Conservation (phyloP, 1,139 yeast species). For the Magnusiomyces clavatus region DNA sequence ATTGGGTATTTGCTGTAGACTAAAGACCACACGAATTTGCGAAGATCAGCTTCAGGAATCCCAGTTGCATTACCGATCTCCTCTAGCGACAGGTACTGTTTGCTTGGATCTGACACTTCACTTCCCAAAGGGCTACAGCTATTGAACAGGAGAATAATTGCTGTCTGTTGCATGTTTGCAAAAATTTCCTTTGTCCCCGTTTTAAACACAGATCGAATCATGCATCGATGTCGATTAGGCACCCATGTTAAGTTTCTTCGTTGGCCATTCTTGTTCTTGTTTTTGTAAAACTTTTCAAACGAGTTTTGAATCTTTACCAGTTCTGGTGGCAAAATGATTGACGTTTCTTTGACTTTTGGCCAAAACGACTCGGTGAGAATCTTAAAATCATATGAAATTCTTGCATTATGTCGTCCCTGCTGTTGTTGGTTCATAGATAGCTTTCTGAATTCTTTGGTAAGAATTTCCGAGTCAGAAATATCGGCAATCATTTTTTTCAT, state of each 20-base stretch:
- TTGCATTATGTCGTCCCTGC: slow-evolving; percentile 12
- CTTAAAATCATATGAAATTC: slow-evolving; percentile 23
- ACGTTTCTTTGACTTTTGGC: slow-evolving; percentile 30
- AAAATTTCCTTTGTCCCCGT: slow-evolving; percentile 29
- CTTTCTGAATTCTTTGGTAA: slow-evolving; percentile 8
- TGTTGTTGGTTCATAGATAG: slow-evolving; percentile 15
- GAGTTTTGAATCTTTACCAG: slow-evolving; percentile 20
- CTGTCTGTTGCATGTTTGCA: slow-evolving; percentile 27
- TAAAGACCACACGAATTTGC: slow-evolving; percentile 5
- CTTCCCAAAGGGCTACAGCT: slow-evolving; percentile 2
- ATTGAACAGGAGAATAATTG: slow-evolving; percentile 28
- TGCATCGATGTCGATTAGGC: slow-evolving; percentile 27
- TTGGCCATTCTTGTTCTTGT: slow-evolving; percentile 14
- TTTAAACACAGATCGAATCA: slow-evolving; percentile 27
- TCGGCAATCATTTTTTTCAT: slow-evolving; percentile 34
- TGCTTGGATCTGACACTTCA: background rate
- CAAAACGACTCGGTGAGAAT: slow-evolving; percentile 28
- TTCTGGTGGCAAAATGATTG: slow-evolving; percentile 24
- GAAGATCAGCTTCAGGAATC: slow-evolving; percentile 1
- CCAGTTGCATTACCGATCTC: background rate
- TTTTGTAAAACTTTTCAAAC: slow-evolving; percentile 21
- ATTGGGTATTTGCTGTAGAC: slow-evolving; percentile 4
- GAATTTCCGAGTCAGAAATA: slow-evolving; percentile 22
- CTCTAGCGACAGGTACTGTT: background rate
- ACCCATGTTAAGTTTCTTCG: slow-evolving; percentile 28